Conservation (phyloP, 352 stramenopile species). For the Phytophthora litchii region DNA sequence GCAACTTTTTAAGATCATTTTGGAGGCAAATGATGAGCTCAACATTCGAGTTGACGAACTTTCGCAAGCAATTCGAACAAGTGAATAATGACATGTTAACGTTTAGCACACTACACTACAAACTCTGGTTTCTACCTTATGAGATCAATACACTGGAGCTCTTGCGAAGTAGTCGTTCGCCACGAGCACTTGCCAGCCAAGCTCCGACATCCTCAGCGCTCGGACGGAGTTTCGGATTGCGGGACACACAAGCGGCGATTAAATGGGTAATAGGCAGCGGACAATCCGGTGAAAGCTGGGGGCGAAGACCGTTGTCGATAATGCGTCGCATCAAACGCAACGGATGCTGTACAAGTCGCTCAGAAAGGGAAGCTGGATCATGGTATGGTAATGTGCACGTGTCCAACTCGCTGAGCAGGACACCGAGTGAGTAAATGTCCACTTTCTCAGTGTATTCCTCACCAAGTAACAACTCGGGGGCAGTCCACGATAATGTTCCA, state of each 20-base stretch:
- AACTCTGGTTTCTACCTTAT: constrained; percentile 3
- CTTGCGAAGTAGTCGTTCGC: constrained; percentile 42
- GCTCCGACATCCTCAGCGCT: constrained; percentile 54
- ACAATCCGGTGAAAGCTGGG: constrained; percentile 56
- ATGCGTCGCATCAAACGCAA: constrained; percentile 67
- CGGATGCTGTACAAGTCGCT: constrained; percentile 54
- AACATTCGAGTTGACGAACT: too few species aligned
- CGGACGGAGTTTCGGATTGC: constrained; percentile 55
- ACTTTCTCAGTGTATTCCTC: constrained; percentile 77
- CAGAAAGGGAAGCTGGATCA: constrained; percentile 45
- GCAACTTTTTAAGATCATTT: constrained; percentile 16
- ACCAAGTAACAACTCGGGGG: constrained; percentile 64
- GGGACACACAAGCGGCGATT: constrained; percentile 56
- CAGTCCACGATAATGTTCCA: constrained; percentile 70
- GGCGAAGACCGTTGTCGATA: constrained; percentile 60
- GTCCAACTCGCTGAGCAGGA: constrained; percentile 79
- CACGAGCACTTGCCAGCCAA: constrained; percentile 42
- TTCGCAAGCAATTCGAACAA: neutral
- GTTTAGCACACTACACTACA: constrained; percentile 1
- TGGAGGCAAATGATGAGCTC: too few species aligned
- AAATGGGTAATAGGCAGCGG: constrained; percentile 66
- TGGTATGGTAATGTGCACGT: constrained; percentile 75
- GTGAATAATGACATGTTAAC: constrained; percentile 12
- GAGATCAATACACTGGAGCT: constrained; percentile 36
- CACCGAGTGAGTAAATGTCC: constrained; percentile 80